Evolutionary conservation across 805 yeast genomes (phyloP).

Genomic region (Saturnispora quitensis): DNA sequence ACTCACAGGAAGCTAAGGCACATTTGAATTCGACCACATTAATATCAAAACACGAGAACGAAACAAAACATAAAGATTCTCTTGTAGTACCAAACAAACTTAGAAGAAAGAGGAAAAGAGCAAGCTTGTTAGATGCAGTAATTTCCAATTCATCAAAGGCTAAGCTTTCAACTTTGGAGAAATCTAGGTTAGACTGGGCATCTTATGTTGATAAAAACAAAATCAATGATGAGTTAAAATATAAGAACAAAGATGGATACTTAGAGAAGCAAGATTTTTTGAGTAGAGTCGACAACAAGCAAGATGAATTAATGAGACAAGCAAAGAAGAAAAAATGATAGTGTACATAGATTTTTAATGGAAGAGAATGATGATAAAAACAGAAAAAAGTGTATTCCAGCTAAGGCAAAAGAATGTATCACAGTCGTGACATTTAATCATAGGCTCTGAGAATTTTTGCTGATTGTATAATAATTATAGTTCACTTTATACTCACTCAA

Average conservation of each 20-base stretch:
- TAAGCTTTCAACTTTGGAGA: slow-evolving; percentile 84
- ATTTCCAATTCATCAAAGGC: slow-evolving; percentile 59
- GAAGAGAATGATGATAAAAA: neutral
- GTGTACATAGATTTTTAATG: neutral
- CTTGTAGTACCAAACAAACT: neutral
- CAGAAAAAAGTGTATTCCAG: neutral
- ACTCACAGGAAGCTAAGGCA: slow-evolving; percentile 83
- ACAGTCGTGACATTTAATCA: too few species aligned
- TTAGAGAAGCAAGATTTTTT: slow-evolving; percentile 87
- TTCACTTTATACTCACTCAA: neutral
- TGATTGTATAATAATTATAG: neutral
- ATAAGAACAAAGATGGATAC: slow-evolving; percentile 83
- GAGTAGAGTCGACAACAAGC: slow-evolving; percentile 55
- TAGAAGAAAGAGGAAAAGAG: slow-evolving; percentile 50
- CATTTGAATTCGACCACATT: slow-evolving; percentile 47
- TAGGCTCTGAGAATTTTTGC: neutral
- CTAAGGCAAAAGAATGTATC: neutral
- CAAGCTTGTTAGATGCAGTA: slow-evolving; percentile 69
- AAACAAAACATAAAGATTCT: neutral
- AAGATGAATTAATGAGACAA: slow-evolving; percentile 41
- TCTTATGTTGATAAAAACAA: slow-evolving; percentile 83
- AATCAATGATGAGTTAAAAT: slow-evolving; percentile 70
- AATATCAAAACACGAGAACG: slow-evolving; percentile 1
- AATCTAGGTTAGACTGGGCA: slow-evolving; percentile 92
- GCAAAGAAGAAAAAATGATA: slow-evolving; percentile 19